Percentiles rank a stretch among this genome's conserved stretches.
Conservation (phyloP, 805 yeast genomes). For the Kodamaea fukazawae region DNA sequence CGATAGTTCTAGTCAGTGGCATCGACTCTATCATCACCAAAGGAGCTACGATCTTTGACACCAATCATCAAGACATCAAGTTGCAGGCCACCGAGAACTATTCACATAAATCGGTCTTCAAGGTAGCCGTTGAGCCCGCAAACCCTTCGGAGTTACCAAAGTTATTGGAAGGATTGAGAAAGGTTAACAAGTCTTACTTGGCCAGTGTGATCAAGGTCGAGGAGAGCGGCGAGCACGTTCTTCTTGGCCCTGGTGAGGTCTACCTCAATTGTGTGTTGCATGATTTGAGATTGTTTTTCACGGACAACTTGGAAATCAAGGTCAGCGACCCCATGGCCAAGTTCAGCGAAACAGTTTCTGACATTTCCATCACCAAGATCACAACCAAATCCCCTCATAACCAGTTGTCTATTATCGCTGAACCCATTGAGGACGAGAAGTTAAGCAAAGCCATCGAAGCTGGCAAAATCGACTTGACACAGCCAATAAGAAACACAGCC, state of each 20-base stretch:
- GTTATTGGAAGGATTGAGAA: conserved; percentile 66
- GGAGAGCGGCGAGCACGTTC: conserved; percentile 82
- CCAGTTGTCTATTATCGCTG: conserved; percentile 68
- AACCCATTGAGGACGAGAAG: conserved; percentile 55
- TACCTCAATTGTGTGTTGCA: conserved; percentile 80
- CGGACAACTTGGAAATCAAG: conserved; percentile 63
- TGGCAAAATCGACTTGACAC: conserved; percentile 39
- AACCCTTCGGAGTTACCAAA: conserved; percentile 76
- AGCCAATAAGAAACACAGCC: conserved; percentile 45
- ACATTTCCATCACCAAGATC: conserved; percentile 66
- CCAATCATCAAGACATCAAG: conserved; percentile 15
- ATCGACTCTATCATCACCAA: conserved; percentile 55
- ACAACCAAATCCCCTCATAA: conserved; percentile 54
- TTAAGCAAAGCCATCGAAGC: conserved; percentile 56
- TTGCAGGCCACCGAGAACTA: conserved; percentile 27
- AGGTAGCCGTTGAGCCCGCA: conserved; percentile 79
- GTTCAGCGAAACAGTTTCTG: conserved; percentile 74
- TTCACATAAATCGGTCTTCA: conserved; percentile 53
- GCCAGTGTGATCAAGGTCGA: conserved; percentile 71
- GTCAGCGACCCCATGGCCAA: conserved; percentile 81
- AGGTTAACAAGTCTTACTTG: conserved; percentile 59
- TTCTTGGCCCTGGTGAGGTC: conserved; percentile 83
- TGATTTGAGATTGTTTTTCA: conserved; percentile 65
- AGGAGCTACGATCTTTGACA: conserved; percentile 54
- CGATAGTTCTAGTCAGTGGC: conserved; percentile 67